phyloP scores from a whole-genome alignment of 1,139 yeast genomes.

The Kazachstania sp. region DNA sequence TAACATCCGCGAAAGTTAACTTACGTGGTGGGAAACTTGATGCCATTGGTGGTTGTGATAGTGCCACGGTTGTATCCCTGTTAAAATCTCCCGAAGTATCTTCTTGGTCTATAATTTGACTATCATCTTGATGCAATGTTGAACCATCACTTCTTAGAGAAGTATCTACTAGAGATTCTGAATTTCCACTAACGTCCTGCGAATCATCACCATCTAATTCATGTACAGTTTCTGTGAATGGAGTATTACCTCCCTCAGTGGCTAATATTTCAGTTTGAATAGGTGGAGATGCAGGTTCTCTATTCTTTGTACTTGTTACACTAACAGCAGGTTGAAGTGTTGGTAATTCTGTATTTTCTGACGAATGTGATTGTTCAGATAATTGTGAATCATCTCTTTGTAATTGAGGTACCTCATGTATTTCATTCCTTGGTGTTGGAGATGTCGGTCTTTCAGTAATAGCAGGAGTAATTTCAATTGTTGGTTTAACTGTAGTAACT shows the following conservation, averaged over 20 bases:
- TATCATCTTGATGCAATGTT: not conserved
- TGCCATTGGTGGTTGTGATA: not conserved
- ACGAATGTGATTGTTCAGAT: not conserved
- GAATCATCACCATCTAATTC: constrained; percentile 16
- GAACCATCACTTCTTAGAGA: constrained; percentile 1
- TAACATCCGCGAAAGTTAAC: constrained; percentile 30
- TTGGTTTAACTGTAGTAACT: not conserved
- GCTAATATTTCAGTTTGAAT: not conserved
- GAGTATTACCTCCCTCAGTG: not conserved
- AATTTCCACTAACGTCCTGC: constrained; percentile 9
- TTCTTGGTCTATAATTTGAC: not conserved
- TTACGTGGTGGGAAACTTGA: constrained; percentile 26
- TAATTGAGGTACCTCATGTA: not conserved
- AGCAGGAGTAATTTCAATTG: not conserved
- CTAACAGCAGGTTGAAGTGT: constrained; percentile 25
- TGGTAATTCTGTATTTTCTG: constrained; percentile 5
- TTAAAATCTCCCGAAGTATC: not conserved
- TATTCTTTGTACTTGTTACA: constrained; percentile 18
- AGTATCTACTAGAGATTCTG: constrained; percentile 2
- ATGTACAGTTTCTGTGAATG: constrained; percentile 11
- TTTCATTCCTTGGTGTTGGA: not conserved
- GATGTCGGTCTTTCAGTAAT: not conserved
- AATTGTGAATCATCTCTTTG: not conserved
- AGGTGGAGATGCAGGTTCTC: not conserved
- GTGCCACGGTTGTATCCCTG: not conserved